These are phyloP conservation scores for Lentinula novae-zelandiae DNA, from an alignment of 1,284 basidiomycete genomes.

Conservation along the genomic window DNA sequence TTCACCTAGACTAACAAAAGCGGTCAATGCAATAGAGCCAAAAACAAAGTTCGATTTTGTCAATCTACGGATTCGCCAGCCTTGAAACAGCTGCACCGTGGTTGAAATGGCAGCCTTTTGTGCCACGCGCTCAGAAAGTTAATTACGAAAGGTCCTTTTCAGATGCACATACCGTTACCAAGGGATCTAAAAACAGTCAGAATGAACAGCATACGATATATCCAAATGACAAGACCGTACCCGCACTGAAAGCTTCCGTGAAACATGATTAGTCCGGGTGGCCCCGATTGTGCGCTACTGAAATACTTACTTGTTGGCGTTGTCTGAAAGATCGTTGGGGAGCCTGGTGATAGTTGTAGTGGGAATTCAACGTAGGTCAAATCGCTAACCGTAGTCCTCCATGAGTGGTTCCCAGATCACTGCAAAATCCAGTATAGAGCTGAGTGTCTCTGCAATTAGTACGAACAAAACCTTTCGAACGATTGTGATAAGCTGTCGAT, in stretches of 20 bases:
- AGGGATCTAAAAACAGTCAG: slow-evolving; percentile 4
- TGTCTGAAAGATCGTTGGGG: background rate
- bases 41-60: slow-evolving; percentile 5
- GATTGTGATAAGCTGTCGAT: background rate
- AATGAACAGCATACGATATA: background rate
- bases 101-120: slow-evolving; percentile 5
- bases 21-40: background rate
- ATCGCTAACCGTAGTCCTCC: slow-evolving; percentile 24
- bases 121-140: background rate
- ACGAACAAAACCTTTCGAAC: slow-evolving; percentile 22
- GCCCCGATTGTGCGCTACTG: background rate
- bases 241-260: background rate
- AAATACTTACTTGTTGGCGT: background rate
- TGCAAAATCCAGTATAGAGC: slow-evolving; percentile 26
- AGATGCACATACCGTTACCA: slow-evolving; percentile 1
- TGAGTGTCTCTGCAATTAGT: slow-evolving; percentile 25
- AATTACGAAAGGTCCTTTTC: background rate
- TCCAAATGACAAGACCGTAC: background rate
- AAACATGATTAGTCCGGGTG: background rate
- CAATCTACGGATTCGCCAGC: background rate
- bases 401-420: slow-evolving; percentile 31
- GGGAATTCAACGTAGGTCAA: background rate
- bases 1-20: background rate
- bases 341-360: background rate
- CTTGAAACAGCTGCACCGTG: slow-evolving; percentile 5